These are phyloP conservation scores for Scheffersomyces titani DNA, from an alignment of 1,139 yeast genomes.

Conservation along the genomic window DNA sequence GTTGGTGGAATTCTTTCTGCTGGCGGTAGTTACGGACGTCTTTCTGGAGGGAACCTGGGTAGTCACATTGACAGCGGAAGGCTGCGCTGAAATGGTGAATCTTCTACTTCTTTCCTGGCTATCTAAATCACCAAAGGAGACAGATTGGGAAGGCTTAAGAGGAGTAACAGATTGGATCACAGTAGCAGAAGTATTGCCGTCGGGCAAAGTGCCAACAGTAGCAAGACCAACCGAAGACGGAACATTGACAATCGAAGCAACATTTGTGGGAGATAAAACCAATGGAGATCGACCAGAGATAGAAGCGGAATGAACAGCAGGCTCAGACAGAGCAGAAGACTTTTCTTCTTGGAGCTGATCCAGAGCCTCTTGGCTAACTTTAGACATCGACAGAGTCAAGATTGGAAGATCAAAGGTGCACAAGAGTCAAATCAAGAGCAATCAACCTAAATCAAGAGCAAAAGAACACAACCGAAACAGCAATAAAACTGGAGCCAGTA, in stretches of 20 bases:
- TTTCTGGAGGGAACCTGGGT: constrained; percentile 13
- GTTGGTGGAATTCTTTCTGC: constrained; percentile 8
- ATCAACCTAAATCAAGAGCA: not conserved
- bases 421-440: not conserved
- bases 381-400: not conserved
- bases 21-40: constrained; percentile 10
- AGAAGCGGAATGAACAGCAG: not conserved
- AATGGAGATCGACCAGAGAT: not conserved
- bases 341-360: not conserved
- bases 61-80: constrained; percentile 24
- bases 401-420: not conserved
- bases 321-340: not conserved
- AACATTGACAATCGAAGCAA: not conserved
- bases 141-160: constrained; percentile 22
- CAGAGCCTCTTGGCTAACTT: not conserved
- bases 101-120: constrained; percentile 41
- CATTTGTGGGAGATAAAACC: not conserved
- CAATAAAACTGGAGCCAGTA: not conserved
- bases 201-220: not conserved
- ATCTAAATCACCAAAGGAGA: constrained; percentile 43
- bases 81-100: constrained; percentile 50
- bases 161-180: constrained; percentile 8
- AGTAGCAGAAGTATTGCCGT: not conserved
- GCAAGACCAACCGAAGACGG: not conserved
- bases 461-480: not conserved